phyloP scores from a whole-genome alignment of 768 basidiomycete species.

The Thelephora ganbajun region DNA sequence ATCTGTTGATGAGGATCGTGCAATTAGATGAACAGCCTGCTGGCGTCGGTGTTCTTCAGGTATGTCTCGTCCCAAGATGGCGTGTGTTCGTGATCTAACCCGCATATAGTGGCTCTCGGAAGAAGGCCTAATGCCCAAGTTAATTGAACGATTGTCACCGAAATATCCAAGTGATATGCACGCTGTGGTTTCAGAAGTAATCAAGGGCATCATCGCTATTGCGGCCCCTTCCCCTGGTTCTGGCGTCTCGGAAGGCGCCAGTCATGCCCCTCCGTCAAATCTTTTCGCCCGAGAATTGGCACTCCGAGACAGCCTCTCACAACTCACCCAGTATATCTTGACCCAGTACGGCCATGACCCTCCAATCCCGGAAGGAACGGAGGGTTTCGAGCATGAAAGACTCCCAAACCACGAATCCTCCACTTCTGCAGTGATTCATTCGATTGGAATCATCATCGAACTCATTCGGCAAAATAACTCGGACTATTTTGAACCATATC shows the following conservation, averaged over 20 bases:
- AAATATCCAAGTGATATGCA: conserved; percentile 63
- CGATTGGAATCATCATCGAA: conserved; percentile 83
- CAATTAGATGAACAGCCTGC: conserved; percentile 78
- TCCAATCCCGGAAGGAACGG: conserved; percentile 4
- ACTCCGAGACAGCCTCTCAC: conserved; percentile 50
- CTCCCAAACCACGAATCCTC: conserved; percentile 36
- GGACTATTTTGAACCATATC: conserved; percentile 94
- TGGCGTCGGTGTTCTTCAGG: conserved; percentile 76
- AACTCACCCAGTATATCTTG: conserved; percentile 65
- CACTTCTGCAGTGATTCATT: conserved; percentile 72
- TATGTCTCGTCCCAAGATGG: conserved; percentile 30
- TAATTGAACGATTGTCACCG: conserved; percentile 77
- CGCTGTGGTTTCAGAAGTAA: conserved; percentile 74
- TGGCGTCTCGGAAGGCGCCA: conserved; percentile 53
- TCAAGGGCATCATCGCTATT: conserved; percentile 91
- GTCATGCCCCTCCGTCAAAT: conserved; percentile 69
- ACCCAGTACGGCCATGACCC: conserved; percentile 33
- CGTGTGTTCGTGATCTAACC: conserved; percentile 18
- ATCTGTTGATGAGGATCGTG: conserved; percentile 81
- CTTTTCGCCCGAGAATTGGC: conserved; percentile 84
- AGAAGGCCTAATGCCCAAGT: conserved; percentile 66
- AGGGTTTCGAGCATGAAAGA: conserved; percentile 7
- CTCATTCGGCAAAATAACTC: conserved; percentile 96
- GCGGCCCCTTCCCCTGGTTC: conserved; percentile 77
- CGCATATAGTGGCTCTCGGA: conserved; percentile 70